Evolutionary conservation across 163 green algal species (phyloP), one percentile per base, ranked within the genome.

Genomic region (Volvox carteri): DNA sequence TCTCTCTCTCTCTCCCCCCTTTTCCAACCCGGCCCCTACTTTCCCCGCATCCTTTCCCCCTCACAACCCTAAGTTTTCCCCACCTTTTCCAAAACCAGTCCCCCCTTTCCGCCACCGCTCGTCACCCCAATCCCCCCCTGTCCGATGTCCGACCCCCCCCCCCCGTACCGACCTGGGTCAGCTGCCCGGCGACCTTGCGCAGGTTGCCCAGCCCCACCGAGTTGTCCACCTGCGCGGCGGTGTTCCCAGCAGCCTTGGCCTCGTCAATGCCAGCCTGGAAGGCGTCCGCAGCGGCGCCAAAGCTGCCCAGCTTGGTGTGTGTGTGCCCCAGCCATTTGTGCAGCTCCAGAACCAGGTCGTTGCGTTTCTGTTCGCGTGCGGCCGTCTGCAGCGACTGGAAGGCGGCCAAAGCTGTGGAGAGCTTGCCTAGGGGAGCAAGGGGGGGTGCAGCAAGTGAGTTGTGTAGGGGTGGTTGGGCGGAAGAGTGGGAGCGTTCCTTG

Each of bases 291-390:
- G 79, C 87, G 25, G 37, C 30, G 4, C 2, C 54, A 42, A 84
- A 81, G 54, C 85, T 73, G 54, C 68, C 58, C 78, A 91, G 54
- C 87, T 91, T 91, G 68, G 67, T 78, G 78, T 86, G 33, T 4
- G 78, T 88, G 75, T 93, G 90, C 28, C 86, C 90, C 74, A 93
- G 76, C 90, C 90, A 93, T 67, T 93, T 93, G 80, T 89, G 90
- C 54, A 86, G 75, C 42, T 93, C 90, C 67, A 90, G 39, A n/a
- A 60, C 90, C 86, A 91, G 86, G 37, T 88, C 78, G 21, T 35
- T 7, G 23, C 80, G 85, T 19, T 70, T 54, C 44, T 37, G 28
- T 11, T 41, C 11, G 0, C 42, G 33, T 25, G 73, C 85, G 0
- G 56, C 74, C 8, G 41, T 19, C 56, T 78, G 54, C 41, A 85